These are phyloP conservation scores for Saxophila tyrrhenica DNA, from an alignment of 495 filamentous ascomycete genomes.

Conservation along the genomic window DNA sequence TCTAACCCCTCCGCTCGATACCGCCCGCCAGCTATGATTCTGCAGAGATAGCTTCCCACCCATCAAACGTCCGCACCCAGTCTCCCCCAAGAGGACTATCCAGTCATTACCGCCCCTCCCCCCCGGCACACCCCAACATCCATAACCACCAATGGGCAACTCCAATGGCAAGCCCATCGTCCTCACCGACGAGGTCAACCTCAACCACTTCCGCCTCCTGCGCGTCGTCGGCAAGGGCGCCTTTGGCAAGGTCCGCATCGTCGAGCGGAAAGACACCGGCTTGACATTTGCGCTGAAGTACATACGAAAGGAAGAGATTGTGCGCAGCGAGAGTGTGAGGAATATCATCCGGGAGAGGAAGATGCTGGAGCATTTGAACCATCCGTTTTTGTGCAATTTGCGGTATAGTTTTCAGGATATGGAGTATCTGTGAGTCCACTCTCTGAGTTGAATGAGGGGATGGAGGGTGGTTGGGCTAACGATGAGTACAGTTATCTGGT, in stretches of 20 bases:
- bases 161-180: conserved; percentile 84
- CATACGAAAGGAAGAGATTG: conserved; percentile 98
- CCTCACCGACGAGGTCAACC: conserved; percentile 89
- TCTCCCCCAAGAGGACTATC: too few relatives aligned
- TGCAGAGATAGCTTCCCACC: not conserved
- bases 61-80: too few relatives aligned
- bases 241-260: conserved; percentile 96
- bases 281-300: conserved; percentile 95
- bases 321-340: conserved; percentile 91
- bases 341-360: conserved; percentile 95
- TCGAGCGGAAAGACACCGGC: conserved; percentile 90
- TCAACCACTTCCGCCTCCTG: conserved; percentile 92
- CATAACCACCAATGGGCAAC: conserved; percentile 64
- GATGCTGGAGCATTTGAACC: conserved; percentile 96
- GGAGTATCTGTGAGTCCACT: conserved; percentile 79
- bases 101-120: conserved; percentile 1
- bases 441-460: conserved; percentile 10
- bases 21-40: not conserved
- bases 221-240: conserved; percentile 95
- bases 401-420: conserved; percentile 98
- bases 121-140: not conserved
- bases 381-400: conserved; percentile 96
- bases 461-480: conserved; percentile 14
- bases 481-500: conserved; percentile 73
- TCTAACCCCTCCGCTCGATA: too few relatives aligned